These are phyloP conservation scores for grape (Vitis vinifera) DNA, from an alignment of 164 flowering plant genomes.

Conservation along the genomic window ASM3070453v1 NC_081808.1:6563501-6564000, in stretches of 20 bases:
- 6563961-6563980: no score
- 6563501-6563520: slow-evolving; percentile 76
- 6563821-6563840: no score
- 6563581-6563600: neutral
- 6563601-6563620: slow-evolving; percentile 7
- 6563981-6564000: no score
- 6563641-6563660: slow-evolving; percentile 91
- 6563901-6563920: no score
- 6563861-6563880: no score
- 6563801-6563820: neutral
- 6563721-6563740: neutral
- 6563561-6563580: neutral
- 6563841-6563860: no score
- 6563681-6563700: slow-evolving; percentile 92
- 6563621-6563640: slow-evolving; percentile 67
- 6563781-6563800: no score
- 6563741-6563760: neutral
- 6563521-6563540: slow-evolving; percentile 68
- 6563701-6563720: slow-evolving; percentile 80
- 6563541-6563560: slow-evolving; percentile 8
- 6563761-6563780: no score
- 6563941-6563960: no score
- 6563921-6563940: no score
- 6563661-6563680: slow-evolving; percentile 93
- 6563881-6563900: no score